phyloP scores from a whole-genome alignment of 257 asterid species.

The Solanum corneliomulleri region DNA sequence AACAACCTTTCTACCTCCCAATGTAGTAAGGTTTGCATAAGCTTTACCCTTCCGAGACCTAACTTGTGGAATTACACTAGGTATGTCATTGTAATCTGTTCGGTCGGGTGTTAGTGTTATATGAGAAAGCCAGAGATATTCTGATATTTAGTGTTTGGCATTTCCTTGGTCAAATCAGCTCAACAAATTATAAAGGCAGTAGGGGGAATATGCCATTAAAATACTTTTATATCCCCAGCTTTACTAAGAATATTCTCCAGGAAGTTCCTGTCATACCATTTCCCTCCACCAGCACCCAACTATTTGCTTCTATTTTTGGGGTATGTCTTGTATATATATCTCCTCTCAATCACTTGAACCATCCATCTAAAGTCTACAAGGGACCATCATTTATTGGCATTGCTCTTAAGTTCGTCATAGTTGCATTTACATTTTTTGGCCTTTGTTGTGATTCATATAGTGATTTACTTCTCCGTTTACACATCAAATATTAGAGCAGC shows the following conservation, averaged over 20 bases:
- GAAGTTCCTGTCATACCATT: neutral
- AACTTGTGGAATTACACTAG: neutral
- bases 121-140: neutral
- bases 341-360: neutral
- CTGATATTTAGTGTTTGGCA: neutral
- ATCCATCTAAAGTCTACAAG: neutral
- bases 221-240: constrained; percentile 2
- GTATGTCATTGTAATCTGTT: neutral
- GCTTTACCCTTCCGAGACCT: neutral
- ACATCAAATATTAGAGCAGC: neutral
- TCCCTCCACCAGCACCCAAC: neutral
- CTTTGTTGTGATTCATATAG: neutral
- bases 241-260: neutral
- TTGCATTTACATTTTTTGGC: neutral
- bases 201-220: constrained; percentile 17
- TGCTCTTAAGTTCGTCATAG: neutral
- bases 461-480: neutral
- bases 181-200: neutral
- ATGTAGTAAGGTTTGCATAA: neutral
- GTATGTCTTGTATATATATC: neutral
- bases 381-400: neutral
- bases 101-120: neutral
- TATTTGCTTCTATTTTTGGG: neutral
- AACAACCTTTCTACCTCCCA: neutral
- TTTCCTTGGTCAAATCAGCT: neutral